A percentile compares a stretch with the other conserved stretches of the same genome.
These are phyloP conservation scores for Pythium dissotocum DNA, from an alignment of 352 stramenopile species.

Conservation along the genomic window DNA sequence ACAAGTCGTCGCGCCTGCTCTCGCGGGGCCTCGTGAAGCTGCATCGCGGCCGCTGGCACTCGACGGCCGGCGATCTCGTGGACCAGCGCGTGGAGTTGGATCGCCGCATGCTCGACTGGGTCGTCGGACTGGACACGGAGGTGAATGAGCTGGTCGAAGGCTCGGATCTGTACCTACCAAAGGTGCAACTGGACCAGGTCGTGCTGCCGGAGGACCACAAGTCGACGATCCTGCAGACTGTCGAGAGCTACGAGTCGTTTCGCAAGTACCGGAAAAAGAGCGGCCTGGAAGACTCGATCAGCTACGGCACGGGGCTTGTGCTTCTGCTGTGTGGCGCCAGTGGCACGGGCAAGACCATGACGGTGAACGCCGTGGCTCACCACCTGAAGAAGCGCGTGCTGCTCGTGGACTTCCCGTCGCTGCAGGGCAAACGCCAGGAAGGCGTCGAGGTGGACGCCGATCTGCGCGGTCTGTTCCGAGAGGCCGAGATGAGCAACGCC, in stretches of 20 bases:
- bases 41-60: slow-evolving; percentile 81
- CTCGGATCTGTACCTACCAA: slow-evolving; percentile 84
- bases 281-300: slow-evolving; percentile 73
- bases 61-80: slow-evolving; percentile 79
- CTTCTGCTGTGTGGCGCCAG: slow-evolving; percentile 81
- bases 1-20: slow-evolving; percentile 84
- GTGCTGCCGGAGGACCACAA: slow-evolving; percentile 88
- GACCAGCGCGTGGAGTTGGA: slow-evolving; percentile 87
- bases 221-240: slow-evolving; percentile 71
- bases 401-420: slow-evolving; percentile 85
- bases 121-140: slow-evolving; percentile 85
- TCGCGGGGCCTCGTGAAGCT: slow-evolving; percentile 79
- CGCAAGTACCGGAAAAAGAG: slow-evolving; percentile 79
- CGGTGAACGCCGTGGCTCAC: slow-evolving; percentile 84
- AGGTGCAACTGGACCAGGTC: slow-evolving; percentile 81
- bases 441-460: slow-evolving; percentile 78
- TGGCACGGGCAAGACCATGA: slow-evolving; percentile 92
- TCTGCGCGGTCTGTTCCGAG: slow-evolving; percentile 80
- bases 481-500: slow-evolving; percentile 89
- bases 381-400: slow-evolving; percentile 87
- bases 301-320: slow-evolving; percentile 76
- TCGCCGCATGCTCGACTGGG: slow-evolving; percentile 84
- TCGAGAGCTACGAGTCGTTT: slow-evolving; percentile 84
- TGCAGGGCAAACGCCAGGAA: slow-evolving; percentile 81
- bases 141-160: slow-evolving; percentile 91